Evolutionary conservation across 169 alveolate genomes (phyloP), one percentile per base, ranked within the genome.

Genomic region (Plasmodium inui): DNA sequence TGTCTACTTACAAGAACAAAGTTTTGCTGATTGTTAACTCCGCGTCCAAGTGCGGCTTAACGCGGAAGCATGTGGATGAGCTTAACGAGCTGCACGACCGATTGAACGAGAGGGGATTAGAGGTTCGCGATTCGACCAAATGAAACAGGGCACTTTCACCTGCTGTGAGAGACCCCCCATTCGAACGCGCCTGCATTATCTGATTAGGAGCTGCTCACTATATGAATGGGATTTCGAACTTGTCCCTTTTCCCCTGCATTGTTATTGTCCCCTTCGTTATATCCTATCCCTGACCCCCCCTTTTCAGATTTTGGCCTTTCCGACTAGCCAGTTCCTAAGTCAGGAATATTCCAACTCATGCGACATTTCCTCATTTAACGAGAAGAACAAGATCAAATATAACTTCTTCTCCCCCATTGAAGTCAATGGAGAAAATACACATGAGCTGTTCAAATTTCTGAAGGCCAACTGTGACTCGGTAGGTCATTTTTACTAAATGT

Each of bases 21-120:
- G 84, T 73, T 73, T 53, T 85, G 26, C 37, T 85, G 74, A 85
- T 85, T 85, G 78, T 85, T 22, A 85, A 85, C 41, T 85, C 93
- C 0, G 93, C 93, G 26, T 85, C 93, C n/a, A 85, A 85, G 30
- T 85, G 93, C 41, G 93, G 93, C 4, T 85, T 85, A 85, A 85
- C 93, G 26, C 74, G 61, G 28, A 85, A 74, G 44, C 93, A 85
- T 32, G 30, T 85, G 53, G 34, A 85, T 8, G 81, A 85, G n/a
- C 78, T 85, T 73, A 85, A 85, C 67, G 34, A 46, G 39, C 41
- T 85, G 28, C 39, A 85, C 61, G 93, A 85, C 2, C 50, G 53
- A 3, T 26, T 73, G 17, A 39, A 85, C 44, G 41, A 50, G 26
- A 32, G 28, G 61, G 93, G 93, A 37, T 74, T 85, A 32, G 93